Evolutionary conservation across 345 rosid species (phyloP).

Genomic region (Ceriops tagal): DNA sequence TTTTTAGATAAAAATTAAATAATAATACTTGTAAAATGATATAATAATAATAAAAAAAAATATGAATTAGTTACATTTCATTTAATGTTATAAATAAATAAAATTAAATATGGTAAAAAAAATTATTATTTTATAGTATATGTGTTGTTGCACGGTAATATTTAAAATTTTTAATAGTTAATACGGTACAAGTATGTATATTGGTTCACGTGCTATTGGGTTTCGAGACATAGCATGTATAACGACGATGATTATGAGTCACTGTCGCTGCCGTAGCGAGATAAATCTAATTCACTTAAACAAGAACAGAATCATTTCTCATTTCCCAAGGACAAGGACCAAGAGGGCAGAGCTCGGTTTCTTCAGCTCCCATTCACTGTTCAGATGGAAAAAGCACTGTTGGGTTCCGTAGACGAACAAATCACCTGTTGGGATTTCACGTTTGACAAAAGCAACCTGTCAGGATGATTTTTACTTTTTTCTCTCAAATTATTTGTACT

Average conservation of each 20-base stretch:
- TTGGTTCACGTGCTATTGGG: slow-evolving; percentile 29
- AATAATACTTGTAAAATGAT: too few relatives aligned
- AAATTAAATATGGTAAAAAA: too few relatives aligned
- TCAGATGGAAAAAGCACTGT: background rate
- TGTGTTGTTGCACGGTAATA: too few relatives aligned
- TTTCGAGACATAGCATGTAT: slow-evolving; percentile 10
- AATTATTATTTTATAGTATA: too few relatives aligned
- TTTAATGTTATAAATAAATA: too few relatives aligned
- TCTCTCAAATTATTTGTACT: background rate
- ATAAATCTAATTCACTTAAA: slow-evolving; percentile 3
- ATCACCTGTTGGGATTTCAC: background rate
- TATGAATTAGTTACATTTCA: too few relatives aligned
- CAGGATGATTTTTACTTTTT: background rate
- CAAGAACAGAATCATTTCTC: slow-evolving; percentile 6
- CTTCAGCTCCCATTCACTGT: background rate
- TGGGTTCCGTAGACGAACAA: background rate
- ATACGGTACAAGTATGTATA: background rate
- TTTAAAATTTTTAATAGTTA: too few relatives aligned
- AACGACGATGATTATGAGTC: slow-evolving; percentile 9
- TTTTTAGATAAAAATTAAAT: too few relatives aligned
- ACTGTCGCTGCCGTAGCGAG: background rate
- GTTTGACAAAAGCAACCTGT: background rate
- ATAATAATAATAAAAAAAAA: too few relatives aligned
- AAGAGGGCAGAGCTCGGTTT: background rate
- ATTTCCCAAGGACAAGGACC: too few relatives aligned